These are phyloP conservation scores for Cardamine resedifolia DNA, from an alignment of 345 rosid genomes.

Conservation along the genomic window DNA sequence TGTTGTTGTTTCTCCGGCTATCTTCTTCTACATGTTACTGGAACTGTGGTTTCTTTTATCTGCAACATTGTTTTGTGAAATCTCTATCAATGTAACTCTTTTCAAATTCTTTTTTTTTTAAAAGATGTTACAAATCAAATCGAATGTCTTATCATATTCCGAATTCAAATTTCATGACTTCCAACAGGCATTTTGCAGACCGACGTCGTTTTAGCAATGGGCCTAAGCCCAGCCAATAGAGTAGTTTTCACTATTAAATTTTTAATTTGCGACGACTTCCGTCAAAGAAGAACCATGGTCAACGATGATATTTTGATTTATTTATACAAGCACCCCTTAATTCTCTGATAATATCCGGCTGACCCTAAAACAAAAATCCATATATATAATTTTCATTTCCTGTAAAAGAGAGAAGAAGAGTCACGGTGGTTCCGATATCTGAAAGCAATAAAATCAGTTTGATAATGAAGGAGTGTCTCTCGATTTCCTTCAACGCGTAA, in stretches of 20 bases:
- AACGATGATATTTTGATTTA: neutral
- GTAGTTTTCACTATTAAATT: neutral
- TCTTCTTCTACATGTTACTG: neutral
- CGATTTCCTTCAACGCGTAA: constrained; percentile 2
- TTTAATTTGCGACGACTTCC: neutral
- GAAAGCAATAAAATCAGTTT: constrained; percentile 5
- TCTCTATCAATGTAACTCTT: neutral
- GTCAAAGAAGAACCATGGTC: constrained; percentile 2
- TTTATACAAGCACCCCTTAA: neutral
- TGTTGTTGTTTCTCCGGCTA: constrained; percentile 1
- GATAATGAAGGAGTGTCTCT: constrained; percentile 8
- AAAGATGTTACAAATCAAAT: neutral
- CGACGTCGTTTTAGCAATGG: neutral
- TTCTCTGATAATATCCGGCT: neutral
- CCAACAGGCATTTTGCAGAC: no score
- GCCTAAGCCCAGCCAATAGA: neutral
- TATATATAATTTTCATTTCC: neutral
- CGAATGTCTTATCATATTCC: neutral
- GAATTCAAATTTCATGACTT: neutral
- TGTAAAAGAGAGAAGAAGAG: neutral
- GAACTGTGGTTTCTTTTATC: neutral
- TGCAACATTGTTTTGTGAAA: neutral
- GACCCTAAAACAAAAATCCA: neutral
- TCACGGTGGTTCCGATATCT: constrained; percentile 17
- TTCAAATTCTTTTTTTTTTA: no score